Evolutionary conservation across 495 filamentous ascomycete genomes (phyloP).

Genomic region (Neurospora sp.): DNA sequence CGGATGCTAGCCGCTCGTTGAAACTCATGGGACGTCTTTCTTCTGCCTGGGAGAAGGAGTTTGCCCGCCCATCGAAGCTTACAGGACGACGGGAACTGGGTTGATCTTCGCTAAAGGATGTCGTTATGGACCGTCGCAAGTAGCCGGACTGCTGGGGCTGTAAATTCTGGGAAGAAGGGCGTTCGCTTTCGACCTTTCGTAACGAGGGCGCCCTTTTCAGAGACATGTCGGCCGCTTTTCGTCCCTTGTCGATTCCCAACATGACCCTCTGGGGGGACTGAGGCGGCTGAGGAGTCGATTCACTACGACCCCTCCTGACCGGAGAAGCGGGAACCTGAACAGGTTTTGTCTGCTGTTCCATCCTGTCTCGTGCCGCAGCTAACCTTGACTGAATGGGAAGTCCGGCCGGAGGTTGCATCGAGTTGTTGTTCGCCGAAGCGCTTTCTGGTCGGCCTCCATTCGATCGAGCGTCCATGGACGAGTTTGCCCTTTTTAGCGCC

Average conservation of each 20-base stretch:
- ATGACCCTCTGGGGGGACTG: slow-evolving; percentile 66
- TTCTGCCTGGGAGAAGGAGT: slow-evolving; percentile 6
- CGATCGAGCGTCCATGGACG: slow-evolving; percentile 1
- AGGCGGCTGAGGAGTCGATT: slow-evolving; percentile 36
- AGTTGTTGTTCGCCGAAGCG: not conserved
- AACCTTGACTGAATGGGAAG: slow-evolving; percentile 16
- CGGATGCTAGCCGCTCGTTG: slow-evolving; percentile 74
- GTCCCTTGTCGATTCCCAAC: slow-evolving; percentile 83
- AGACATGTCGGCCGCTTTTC: slow-evolving; percentile 73
- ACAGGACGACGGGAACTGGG: slow-evolving; percentile 37
- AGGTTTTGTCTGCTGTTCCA: slow-evolving; percentile 27
- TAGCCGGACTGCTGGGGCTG: slow-evolving; percentile 21
- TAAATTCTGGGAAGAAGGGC: not conserved
- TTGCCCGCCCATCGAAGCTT: slow-evolving; percentile 68
- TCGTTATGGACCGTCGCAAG: slow-evolving; percentile 33
- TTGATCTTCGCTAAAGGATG: slow-evolving; percentile 9
- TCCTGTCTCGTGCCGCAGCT: slow-evolving; percentile 16
- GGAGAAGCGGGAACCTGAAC: slow-evolving; percentile 82
- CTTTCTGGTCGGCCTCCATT: slow-evolving; percentile 10
- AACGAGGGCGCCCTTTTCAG: slow-evolving; percentile 59
- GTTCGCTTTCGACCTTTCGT: slow-evolving; percentile 22
- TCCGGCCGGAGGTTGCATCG: not conserved
- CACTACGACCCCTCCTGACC: slow-evolving; percentile 37
- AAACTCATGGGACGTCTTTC: slow-evolving; percentile 55
- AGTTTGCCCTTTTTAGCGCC: slow-evolving; percentile 26